Evolutionary conservation across 2,329 filamentous ascomycete species (phyloP).

Genomic region (Tolypocladium nubicola): DNA sequence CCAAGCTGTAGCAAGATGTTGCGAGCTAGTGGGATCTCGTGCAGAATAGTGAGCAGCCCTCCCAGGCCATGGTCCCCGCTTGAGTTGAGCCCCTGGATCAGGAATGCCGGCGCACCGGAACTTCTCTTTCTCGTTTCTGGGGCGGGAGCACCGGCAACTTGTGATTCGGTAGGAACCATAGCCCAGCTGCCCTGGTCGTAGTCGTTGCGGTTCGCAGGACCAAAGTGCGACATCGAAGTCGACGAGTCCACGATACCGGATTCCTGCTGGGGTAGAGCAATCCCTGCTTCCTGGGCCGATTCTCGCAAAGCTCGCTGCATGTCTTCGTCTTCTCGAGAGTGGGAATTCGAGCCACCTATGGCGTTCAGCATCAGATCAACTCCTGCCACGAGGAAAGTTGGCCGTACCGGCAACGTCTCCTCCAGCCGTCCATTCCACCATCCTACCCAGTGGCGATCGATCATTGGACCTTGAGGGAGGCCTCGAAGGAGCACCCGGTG

Average conservation of each 20-base stretch:
- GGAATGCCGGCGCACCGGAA: slow-evolving; percentile 36
- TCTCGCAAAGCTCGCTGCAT: slow-evolving; percentile 45
- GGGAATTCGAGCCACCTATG: slow-evolving; percentile 24
- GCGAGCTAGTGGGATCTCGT: slow-evolving; percentile 47
- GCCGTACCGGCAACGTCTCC: slow-evolving; percentile 29
- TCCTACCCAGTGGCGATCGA: slow-evolving; percentile 43
- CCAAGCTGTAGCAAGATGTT: slow-evolving; percentile 41
- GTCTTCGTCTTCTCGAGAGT: slow-evolving; percentile 42
- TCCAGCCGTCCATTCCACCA: slow-evolving; percentile 34
- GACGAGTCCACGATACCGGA: slow-evolving; percentile 34
- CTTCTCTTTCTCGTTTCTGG: slow-evolving; percentile 34
- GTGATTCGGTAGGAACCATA: slow-evolving; percentile 36
- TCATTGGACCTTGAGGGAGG: slow-evolving; percentile 51
- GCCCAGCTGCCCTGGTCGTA: slow-evolving; percentile 49
- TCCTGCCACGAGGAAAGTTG: neutral
- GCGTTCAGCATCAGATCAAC: neutral
- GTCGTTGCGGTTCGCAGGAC: slow-evolving; percentile 44
- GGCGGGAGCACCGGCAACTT: slow-evolving; percentile 8
- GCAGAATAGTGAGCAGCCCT: slow-evolving; percentile 45
- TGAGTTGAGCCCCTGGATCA: slow-evolving; percentile 26
- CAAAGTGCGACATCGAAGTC: slow-evolving; percentile 37
- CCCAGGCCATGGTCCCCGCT: slow-evolving; percentile 33
- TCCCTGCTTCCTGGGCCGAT: slow-evolving; percentile 42
- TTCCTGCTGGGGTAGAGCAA: slow-evolving; percentile 34
- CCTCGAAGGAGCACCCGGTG: slow-evolving; percentile 40